These are phyloP conservation scores for Strobilomyces dryophilus DNA, from an alignment of 768 basidiomycete species.

Conservation along the genomic window DNA sequence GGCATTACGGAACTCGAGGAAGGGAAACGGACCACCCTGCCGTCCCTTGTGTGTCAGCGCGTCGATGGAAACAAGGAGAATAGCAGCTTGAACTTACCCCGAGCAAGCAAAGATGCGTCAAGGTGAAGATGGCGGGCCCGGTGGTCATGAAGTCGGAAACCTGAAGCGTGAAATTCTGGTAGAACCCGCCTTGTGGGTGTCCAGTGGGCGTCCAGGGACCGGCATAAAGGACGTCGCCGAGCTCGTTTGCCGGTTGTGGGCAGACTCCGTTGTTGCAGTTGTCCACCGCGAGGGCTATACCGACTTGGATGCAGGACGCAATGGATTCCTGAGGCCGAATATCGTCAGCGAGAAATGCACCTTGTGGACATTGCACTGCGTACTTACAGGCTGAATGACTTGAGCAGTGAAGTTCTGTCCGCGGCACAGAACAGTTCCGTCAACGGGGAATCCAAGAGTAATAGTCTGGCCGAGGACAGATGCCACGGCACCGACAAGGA, in stretches of 20 bases:
- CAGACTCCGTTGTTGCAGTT: slow-evolving; percentile 19
- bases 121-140: slow-evolving; percentile 28
- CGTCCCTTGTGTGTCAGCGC: neutral
- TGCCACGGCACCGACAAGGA: neutral
- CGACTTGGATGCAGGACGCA: slow-evolving; percentile 21
- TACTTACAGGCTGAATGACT: slow-evolving; percentile 21
- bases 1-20: slow-evolving; percentile 29
- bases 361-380: neutral
- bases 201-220: slow-evolving; percentile 25
- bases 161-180: slow-evolving; percentile 28
- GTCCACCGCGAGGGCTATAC: slow-evolving; percentile 27
- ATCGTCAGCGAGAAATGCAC: neutral
- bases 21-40: slow-evolving; percentile 22
- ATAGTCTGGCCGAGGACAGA: slow-evolving; percentile 28
- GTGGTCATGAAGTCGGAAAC: neutral
- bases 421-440: slow-evolving; percentile 15
- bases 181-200: slow-evolving; percentile 17
- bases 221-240: slow-evolving; percentile 27
- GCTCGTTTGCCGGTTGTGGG: slow-evolving; percentile 16
- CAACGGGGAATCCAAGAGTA: slow-evolving; percentile 18
- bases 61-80: neutral
- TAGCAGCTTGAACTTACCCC: slow-evolving; percentile 17
- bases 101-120: slow-evolving; percentile 29
- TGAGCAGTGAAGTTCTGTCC: slow-evolving; percentile 21
- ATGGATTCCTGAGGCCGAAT: slow-evolving; percentile 14